phyloP scores from a whole-genome alignment of 2,329 filamentous ascomycete genomes.

The Ophidiomyces ophidiicola region DNA sequence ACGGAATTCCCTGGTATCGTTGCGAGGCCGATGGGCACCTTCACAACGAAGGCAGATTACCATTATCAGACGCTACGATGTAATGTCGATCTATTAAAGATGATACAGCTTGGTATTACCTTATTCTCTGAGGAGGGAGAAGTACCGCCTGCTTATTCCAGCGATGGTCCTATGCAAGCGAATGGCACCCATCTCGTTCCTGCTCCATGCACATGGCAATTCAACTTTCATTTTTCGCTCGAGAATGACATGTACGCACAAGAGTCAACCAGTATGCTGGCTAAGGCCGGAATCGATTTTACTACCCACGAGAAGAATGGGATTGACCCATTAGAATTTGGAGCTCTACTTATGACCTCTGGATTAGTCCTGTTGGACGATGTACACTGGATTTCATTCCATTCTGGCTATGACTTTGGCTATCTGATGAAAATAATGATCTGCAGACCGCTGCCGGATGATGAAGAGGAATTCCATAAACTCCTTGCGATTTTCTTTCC shows the following conservation, averaged over 20 bases:
- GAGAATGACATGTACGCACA: constrained; percentile 97
- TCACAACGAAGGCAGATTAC: constrained; percentile 91
- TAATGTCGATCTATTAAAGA: constrained; percentile 93
- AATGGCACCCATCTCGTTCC: constrained; percentile 42
- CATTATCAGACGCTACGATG: constrained; percentile 96
- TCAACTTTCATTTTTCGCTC: constrained; percentile 95
- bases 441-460: constrained; percentile 68
- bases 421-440: constrained; percentile 91
- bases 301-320: constrained; percentile 70
- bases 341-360: constrained; percentile 77
- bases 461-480: constrained; percentile 79
- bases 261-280: constrained; percentile 81
- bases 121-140: constrained; percentile 87
- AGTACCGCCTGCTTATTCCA: constrained; percentile 59
- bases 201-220: constrained; percentile 90
- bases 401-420: constrained; percentile 95
- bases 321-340: constrained; percentile 82
- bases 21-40: constrained; percentile 84
- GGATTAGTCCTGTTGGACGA: constrained; percentile 78
- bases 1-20: constrained; percentile 98
- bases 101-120: constrained; percentile 92
- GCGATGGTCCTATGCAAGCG: constrained; percentile 38
- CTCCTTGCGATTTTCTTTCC: constrained; percentile 90
- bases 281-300: constrained; percentile 89
- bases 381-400: constrained; percentile 93